Base-by-base conservation (phyloP, 805 yeast genomes). In the Pichia gijzeniarum region DNA sequence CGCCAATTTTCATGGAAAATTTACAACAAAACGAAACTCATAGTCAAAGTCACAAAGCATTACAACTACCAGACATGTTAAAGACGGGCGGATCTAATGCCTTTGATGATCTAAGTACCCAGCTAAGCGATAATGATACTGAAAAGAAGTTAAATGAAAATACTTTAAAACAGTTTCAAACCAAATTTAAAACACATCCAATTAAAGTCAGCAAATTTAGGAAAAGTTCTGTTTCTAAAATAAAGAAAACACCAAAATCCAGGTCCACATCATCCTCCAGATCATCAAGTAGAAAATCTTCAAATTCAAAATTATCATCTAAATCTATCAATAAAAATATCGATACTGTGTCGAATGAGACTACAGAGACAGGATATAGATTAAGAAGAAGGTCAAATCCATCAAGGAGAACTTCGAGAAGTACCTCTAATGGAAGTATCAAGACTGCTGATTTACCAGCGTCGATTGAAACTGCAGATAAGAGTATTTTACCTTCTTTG, bases 371-470 rank as follows among this genome's bases (percentile, higher is more conserved):
- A 36, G 45, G n/a, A 14, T 27, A 36, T 33, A 21, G 21, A 30
- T n/a, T 20, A 10, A 35, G 30, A 38, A 31, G 37, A n/a, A 36
- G 45, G 37, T 36, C 45, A 25, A 10, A 6, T 4, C 30, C 40
- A 21, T 31, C 37, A 9, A 5, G 6, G 10, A 14, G 6, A 27
- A 22, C 14, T 14, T 21, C 28, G 18, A 35, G 36, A 22, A 16
- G 31, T 19, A 20, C 25, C 13, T 37, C 41, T 9, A 39, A 17
- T 16, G 47, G 28, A 19, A 39, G 40, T 28, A 21, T 38, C 9
- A 40, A 38, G 49, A 47, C 49, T 47, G 44, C 49, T 39, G 49
- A 43, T 35, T 13, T 31, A 19, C 43, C 49, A 39, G 49, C 44
- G 49, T 47, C 49, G 8, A 33, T 38, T 16, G 38, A 47, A 39